phyloP scores from a whole-genome alignment of 306 rosid species.

The Cucurbita moschata region DNA sequence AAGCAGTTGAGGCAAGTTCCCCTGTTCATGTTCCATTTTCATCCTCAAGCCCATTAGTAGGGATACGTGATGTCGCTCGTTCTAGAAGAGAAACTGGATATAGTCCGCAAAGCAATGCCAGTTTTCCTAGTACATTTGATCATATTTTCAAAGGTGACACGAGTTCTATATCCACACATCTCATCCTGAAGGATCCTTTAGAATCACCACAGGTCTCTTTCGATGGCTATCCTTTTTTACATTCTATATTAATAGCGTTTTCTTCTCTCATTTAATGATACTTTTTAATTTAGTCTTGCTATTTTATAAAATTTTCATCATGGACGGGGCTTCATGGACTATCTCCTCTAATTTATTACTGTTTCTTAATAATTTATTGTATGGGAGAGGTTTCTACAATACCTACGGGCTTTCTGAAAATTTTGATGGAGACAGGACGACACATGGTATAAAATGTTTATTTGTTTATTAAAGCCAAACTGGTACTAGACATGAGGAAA shows the following conservation, averaged over 20 bases:
- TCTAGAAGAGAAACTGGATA: slow-evolving; percentile 28
- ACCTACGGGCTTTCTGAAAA: background rate
- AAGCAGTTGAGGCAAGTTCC: slow-evolving; percentile 42
- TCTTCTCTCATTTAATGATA: background rate
- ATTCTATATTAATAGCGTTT: slow-evolving; percentile 5
- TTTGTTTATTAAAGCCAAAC: background rate
- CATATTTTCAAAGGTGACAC: slow-evolving; percentile 47
- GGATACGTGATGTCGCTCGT: slow-evolving; percentile 32
- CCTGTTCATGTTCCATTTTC: slow-evolving; percentile 31
- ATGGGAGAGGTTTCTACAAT: background rate
- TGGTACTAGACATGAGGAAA: background rate
- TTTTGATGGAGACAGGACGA: background rate
- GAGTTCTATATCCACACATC: slow-evolving; percentile 49
- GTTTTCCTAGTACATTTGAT: slow-evolving; percentile 23
- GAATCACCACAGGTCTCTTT: slow-evolving; percentile 63
- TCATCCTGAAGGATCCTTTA: slow-evolving; percentile 66
- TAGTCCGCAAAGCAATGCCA: slow-evolving; percentile 19
- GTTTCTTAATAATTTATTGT: background rate
- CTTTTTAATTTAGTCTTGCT: background rate
- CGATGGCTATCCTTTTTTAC: slow-evolving; percentile 6
- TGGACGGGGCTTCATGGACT: background rate
- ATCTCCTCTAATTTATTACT: background rate
- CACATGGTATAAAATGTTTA: background rate
- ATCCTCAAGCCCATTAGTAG: slow-evolving; percentile 50
- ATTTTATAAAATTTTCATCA: background rate